Percentiles rank a stretch among this genome's conserved stretches.
phyloP scores from a whole-genome alignment of 2,329 filamentous ascomycete species.

The Aspergillus piperis region DNA sequence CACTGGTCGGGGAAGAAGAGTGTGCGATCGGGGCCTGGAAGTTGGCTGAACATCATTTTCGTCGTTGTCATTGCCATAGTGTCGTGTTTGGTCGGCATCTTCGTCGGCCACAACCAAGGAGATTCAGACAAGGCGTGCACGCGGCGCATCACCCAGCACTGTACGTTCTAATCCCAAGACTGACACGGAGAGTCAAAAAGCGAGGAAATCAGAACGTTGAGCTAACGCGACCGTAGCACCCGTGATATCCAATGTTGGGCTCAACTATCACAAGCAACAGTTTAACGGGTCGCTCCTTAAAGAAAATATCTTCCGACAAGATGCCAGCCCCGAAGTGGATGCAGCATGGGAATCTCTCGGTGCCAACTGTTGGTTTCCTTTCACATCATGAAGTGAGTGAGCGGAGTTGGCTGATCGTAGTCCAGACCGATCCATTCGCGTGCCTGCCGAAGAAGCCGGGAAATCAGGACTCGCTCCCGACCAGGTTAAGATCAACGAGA shows the following conservation, averaged over 20 bases:
- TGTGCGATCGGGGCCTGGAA: neutral
- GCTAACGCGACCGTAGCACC: conserved; percentile 30
- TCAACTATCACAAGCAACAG: conserved; percentile 42
- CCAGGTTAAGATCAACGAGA: conserved; percentile 57
- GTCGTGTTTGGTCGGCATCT: conserved; percentile 23
- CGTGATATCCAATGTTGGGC: conserved; percentile 42
- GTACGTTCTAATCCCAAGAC: conserved; percentile 11
- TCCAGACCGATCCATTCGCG: conserved; percentile 50
- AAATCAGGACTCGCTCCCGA: conserved; percentile 54
- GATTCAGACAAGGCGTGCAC: conserved; percentile 27
- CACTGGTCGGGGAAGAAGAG: conserved; percentile 8
- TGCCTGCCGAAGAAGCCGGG: conserved; percentile 53
- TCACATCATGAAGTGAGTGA: neutral
- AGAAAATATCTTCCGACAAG: conserved; percentile 55
- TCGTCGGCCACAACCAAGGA: conserved; percentile 14
- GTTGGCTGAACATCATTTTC: conserved; percentile 15
- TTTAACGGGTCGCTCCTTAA: conserved; percentile 62
- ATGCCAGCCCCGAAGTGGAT: conserved; percentile 57
- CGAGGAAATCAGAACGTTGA: neutral
- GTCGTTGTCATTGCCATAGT: conserved; percentile 18
- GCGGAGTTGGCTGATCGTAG: neutral
- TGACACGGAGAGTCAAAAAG: too few species aligned
- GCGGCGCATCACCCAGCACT: conserved; percentile 27
- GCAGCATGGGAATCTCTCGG: conserved; percentile 58
- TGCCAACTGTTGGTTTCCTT: conserved; percentile 49